Percentiles rank a stretch among this genome's conserved stretches.
Conservation (phyloP, 2,329 filamentous ascomycete genomes). For the Microdochium nivale region DNA sequence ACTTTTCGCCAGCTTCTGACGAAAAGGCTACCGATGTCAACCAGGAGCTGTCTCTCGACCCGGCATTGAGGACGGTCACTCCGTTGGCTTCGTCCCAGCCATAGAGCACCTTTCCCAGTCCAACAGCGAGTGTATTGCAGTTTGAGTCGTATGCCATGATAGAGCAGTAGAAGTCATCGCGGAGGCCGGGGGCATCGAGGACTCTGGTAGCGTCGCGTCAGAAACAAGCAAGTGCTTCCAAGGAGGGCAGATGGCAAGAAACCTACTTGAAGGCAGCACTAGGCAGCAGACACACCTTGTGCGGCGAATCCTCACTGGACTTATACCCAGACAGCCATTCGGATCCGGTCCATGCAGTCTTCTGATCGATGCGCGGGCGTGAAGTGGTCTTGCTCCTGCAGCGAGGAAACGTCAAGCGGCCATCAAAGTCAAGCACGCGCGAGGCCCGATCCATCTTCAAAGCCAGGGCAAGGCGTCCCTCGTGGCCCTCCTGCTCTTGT, state of each 20-base stretch:
- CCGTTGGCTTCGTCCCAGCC: constrained; percentile 76
- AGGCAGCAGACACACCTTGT: constrained; percentile 38
- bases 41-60: constrained; percentile 40
- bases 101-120: constrained; percentile 71
- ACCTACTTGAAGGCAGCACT: constrained; percentile 69
- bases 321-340: constrained; percentile 23
- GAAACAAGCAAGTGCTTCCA: no score
- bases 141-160: constrained; percentile 75
- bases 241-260: no score
- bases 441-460: constrained; percentile 66
- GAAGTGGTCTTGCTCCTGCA: constrained; percentile 18
- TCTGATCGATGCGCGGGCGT: constrained; percentile 15
- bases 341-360: constrained; percentile 32
- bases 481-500: constrained; percentile 60
- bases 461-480: constrained; percentile 68
- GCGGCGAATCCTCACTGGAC: not conserved
- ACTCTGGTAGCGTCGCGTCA: constrained; percentile 50
- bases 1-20: constrained; percentile 62
- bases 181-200: constrained; percentile 78
- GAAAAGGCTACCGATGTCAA: constrained; percentile 90
- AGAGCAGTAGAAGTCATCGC: constrained; percentile 94
- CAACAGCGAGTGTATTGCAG: constrained; percentile 72
- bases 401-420: constrained; percentile 17
- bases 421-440: constrained; percentile 53
- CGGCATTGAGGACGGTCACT: constrained; percentile 46